Evolutionary conservation across 345 rosid species (phyloP).

Genomic region (Bretschneidera sinensis): DNA sequence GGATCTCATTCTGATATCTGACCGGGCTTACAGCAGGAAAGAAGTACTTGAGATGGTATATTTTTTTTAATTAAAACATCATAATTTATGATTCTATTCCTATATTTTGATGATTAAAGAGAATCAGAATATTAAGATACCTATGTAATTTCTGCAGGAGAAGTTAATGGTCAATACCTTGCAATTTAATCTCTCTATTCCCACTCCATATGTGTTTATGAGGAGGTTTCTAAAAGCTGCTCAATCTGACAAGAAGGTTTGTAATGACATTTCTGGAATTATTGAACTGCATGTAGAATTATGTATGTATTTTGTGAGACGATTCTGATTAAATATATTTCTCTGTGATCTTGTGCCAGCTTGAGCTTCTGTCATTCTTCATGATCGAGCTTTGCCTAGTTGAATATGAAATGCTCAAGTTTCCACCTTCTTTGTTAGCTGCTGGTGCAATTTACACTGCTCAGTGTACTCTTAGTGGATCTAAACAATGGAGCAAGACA

Average conservation of each 20-base stretch:
- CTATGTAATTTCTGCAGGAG: constrained; percentile 51
- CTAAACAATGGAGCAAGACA: constrained; percentile 44
- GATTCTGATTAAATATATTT: not conserved
- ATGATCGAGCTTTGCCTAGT: constrained; percentile 53
- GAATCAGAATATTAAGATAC: not conserved
- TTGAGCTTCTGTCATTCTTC: constrained; percentile 58
- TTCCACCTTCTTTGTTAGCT: constrained; percentile 52
- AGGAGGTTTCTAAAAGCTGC: constrained; percentile 88
- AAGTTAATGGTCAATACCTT: constrained; percentile 67
- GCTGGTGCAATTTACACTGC: constrained; percentile 71
- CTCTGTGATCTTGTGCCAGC: too few species aligned
- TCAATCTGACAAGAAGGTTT: constrained; percentile 79
- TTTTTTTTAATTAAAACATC: not conserved
- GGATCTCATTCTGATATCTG: constrained; percentile 88
- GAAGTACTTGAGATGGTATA: constrained; percentile 92
- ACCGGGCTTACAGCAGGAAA: constrained; percentile 75
- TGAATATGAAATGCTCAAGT: constrained; percentile 54
- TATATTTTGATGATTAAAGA: not conserved
- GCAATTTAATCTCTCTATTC: constrained; percentile 71
- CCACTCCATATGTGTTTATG: constrained; percentile 94
- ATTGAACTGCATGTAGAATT: not conserved
- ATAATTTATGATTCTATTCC: not conserved
- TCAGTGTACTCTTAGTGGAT: constrained; percentile 37
- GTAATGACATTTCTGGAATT: not conserved
- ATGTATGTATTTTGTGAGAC: not conserved